Percentiles rank a stretch among this genome's conserved stretches.
Evolutionary conservation across 441 rosid genomes (phyloP).

Genomic region (Kokia cookei): DNA sequence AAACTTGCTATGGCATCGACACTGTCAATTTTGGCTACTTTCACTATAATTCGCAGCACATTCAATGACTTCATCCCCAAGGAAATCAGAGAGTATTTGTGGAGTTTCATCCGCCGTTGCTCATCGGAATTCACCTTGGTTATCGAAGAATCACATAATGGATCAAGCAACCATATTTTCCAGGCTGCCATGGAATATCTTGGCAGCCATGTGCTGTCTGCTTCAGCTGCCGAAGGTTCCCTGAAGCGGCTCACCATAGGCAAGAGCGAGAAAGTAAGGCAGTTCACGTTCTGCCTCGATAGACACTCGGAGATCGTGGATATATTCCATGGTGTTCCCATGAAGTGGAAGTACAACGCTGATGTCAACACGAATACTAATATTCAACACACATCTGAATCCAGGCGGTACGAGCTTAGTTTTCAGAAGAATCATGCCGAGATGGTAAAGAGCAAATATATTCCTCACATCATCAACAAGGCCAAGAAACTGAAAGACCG

Average conservation of each 20-base stretch:
- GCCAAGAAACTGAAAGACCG: conserved; percentile 33
- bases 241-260: conserved; percentile 23
- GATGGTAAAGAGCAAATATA: conserved; percentile 27
- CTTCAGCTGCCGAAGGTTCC: neutral
- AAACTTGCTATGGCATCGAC: conserved; percentile 19
- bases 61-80: conserved; percentile 19
- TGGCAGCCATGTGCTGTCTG: conserved; percentile 14
- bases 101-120: conserved; percentile 19
- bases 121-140: conserved; percentile 21
- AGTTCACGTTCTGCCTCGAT: conserved; percentile 20
- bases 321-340: conserved; percentile 13
- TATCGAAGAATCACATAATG: conserved; percentile 28
- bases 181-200: conserved; percentile 18
- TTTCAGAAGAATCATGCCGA: conserved; percentile 33
- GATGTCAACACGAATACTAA: conserved; percentile 14
- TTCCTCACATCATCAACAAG: conserved; percentile 27
- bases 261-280: conserved; percentile 21
- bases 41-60: conserved; percentile 24
- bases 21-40: conserved; percentile 23
- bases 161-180: conserved; percentile 25
- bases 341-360: conserved; percentile 23
- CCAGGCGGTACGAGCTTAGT: conserved; percentile 41
- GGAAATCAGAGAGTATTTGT: conserved; percentile 19
- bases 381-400: conserved; percentile 8
- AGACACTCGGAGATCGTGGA: conserved; percentile 21